Conservation (phyloP, 225 moss, liverwort and hornwort species). For the Pseudisothecium myosuroides region DNA sequence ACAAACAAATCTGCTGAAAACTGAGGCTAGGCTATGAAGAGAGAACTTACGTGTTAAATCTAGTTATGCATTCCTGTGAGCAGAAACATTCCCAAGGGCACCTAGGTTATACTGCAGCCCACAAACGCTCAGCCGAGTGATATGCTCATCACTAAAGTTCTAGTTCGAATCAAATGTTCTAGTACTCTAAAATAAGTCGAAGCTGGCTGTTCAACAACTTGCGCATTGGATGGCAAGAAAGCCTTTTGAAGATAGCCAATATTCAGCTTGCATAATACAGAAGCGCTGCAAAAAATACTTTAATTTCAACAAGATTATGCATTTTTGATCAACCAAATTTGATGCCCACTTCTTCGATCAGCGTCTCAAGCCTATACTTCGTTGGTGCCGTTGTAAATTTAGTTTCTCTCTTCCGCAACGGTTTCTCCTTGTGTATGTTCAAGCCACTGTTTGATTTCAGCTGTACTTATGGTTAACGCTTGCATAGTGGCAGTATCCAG, state of each 20-base stretch:
- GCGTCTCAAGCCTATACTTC: neutral
- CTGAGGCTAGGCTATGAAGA: slow-evolving; percentile 4
- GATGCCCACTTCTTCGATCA: neutral
- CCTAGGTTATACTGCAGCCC: neutral
- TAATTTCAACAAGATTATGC: neutral
- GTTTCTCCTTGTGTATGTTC: slow-evolving; percentile 11
- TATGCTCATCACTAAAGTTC: neutral
- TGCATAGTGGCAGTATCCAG: slow-evolving; percentile 79
- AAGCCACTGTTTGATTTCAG: slow-evolving; percentile 55
- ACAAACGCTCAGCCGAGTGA: neutral
- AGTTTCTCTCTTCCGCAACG: neutral
- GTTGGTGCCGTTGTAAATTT: neutral
- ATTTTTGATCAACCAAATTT: neutral
- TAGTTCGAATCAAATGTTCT: neutral
- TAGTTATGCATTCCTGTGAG: neutral
- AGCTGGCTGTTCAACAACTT: neutral
- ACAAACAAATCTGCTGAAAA: slow-evolving; percentile 24
- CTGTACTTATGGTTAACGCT: slow-evolving; percentile 43
- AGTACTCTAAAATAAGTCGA: neutral
- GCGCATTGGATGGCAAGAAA: neutral
- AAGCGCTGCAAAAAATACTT: neutral
- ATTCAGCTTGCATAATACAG: neutral
- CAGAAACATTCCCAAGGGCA: neutral
- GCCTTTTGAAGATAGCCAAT: neutral
- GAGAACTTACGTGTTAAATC: neutral